A percentile compares a stretch with the other conserved stretches of the same genome.
Conservation (phyloP, 2,329 filamentous ascomycete species). For the Fusarium sp. region DNA sequence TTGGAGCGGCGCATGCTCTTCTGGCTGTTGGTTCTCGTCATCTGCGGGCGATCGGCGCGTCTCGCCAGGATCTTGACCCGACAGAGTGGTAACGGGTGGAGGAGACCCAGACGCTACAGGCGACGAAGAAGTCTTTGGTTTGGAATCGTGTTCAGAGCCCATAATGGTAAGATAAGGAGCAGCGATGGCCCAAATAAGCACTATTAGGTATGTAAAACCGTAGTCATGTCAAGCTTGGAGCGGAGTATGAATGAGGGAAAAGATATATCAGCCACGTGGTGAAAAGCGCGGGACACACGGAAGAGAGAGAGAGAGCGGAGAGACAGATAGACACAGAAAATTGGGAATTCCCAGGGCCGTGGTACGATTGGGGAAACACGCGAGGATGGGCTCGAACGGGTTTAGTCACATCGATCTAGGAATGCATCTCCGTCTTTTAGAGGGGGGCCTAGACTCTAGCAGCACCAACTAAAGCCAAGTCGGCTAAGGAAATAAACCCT, state of each 20-base stretch:
- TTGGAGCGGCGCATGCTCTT: slow-evolving; percentile 21
- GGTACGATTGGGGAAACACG: not conserved
- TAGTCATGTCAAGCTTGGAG: not conserved
- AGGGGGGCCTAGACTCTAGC: not conserved
- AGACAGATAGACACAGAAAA: not conserved
- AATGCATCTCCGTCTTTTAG: not conserved
- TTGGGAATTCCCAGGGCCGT: not conserved
- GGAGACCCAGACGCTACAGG: not conserved
- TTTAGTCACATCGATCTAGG: not conserved
- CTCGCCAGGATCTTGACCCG: slow-evolving; percentile 1
- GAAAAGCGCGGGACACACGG: not conserved
- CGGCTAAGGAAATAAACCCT: not conserved
- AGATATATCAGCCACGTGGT: not conserved
- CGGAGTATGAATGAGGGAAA: not conserved
- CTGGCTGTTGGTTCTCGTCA: not conserved
- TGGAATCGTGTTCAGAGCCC: not conserved
- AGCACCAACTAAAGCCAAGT: not conserved
- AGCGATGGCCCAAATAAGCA: not conserved
- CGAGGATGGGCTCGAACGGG: not conserved
- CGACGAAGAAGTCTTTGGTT: not conserved
- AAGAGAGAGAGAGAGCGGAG: not conserved
- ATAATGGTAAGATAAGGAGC: not conserved
- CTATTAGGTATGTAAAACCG: not conserved
- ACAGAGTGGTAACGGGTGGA: slow-evolving; percentile 10
- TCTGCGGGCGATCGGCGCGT: not conserved